A percentile compares a stretch with the other conserved stretches of the same genome.
These are phyloP conservation scores for Primulina eburnea DNA, from an alignment of 257 asterid genomes.

Conservation along the genomic window DNA sequence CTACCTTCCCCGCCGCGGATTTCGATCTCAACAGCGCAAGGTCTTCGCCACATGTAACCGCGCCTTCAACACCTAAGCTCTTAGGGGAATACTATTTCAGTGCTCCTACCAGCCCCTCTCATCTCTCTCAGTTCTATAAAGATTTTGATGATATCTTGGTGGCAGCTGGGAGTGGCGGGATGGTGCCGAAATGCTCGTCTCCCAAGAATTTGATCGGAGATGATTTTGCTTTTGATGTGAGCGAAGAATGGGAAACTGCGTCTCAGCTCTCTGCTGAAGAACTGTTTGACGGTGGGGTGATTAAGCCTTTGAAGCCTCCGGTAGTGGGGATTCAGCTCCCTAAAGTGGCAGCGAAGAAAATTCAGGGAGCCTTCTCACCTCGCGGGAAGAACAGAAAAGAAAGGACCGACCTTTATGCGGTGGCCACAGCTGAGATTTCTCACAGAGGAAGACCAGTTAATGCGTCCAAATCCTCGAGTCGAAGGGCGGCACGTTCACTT, in stretches of 20 bases:
- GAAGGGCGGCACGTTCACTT: constrained; percentile 12
- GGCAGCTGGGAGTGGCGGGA: neutral
- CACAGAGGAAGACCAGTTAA: constrained; percentile 1
- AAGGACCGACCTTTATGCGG: neutral
- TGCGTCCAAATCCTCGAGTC: neutral
- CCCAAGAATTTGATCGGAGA: neutral
- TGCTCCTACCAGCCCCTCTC: constrained; percentile 74
- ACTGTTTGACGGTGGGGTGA: constrained; percentile 72
- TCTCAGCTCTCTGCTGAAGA: constrained; percentile 65
- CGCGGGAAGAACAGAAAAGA: neutral
- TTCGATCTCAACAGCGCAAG: constrained; percentile 49
- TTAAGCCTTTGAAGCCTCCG: constrained; percentile 48
- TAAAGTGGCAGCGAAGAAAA: neutral
- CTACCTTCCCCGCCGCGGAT: constrained; percentile 31
- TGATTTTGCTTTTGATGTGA: constrained; percentile 58
- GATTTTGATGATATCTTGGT: constrained; percentile 36
- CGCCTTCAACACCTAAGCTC: constrained; percentile 42
- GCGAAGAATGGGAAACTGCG: constrained; percentile 32
- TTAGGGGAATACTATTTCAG: constrained; percentile 53
- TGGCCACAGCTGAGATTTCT: neutral
- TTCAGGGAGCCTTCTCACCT: constrained; percentile 17
- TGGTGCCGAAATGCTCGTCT: constrained; percentile 3
- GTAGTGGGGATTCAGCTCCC: constrained; percentile 18
- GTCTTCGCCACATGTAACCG: constrained; percentile 37
- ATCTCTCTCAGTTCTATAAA: constrained; percentile 40